These are phyloP conservation scores for Dissoconium aciculare DNA, from an alignment of 2,329 filamentous ascomycete genomes.

Conservation along the genomic window DNA sequence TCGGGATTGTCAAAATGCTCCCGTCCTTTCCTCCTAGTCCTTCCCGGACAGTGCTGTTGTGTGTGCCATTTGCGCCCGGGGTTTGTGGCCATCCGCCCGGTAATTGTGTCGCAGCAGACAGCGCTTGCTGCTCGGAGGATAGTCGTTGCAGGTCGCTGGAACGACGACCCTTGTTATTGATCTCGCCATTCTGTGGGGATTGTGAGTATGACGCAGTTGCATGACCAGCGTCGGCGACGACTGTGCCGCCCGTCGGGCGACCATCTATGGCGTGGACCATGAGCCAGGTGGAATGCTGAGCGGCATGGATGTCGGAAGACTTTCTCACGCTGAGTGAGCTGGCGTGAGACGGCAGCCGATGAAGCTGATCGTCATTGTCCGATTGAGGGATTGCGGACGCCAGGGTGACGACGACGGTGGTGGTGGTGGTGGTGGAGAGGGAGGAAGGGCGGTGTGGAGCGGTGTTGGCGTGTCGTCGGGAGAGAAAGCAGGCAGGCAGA, in stretches of 20 bases:
- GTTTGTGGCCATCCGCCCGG: conserved; percentile 18
- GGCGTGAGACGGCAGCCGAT: too few relatives aligned
- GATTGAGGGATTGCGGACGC: too few relatives aligned
- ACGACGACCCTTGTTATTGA: conserved; percentile 2
- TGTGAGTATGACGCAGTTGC: conserved; percentile 20
- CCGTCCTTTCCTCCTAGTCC: conserved; percentile 19
- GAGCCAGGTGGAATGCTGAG: conserved; percentile 16
- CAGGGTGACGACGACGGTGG: too few relatives aligned
- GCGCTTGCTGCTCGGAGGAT: conserved; percentile 6
- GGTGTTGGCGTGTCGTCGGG: too few relatives aligned
- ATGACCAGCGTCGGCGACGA: conserved; percentile 13
- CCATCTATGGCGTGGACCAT: conserved; percentile 34
- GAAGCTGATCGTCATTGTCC: too few relatives aligned
- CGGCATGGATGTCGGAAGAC: conserved; percentile 20
- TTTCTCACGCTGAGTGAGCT: conserved; percentile 16
- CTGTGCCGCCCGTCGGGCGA: conserved; percentile 33
- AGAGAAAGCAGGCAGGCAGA: too few relatives aligned
- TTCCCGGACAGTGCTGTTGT: conserved; percentile 28
- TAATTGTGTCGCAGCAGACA: too few relatives aligned
- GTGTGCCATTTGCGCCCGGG: conserved; percentile 22
- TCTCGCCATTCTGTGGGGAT: conserved; percentile 11
- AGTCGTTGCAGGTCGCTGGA: conserved; percentile 1
- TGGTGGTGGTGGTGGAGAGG: too few relatives aligned
- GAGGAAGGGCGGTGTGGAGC: too few relatives aligned
- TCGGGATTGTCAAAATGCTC: conserved; percentile 17